Evolutionary conservation across 805 yeast species (phyloP).

Genomic region (Sugiyamaella valdiviana): DNA sequence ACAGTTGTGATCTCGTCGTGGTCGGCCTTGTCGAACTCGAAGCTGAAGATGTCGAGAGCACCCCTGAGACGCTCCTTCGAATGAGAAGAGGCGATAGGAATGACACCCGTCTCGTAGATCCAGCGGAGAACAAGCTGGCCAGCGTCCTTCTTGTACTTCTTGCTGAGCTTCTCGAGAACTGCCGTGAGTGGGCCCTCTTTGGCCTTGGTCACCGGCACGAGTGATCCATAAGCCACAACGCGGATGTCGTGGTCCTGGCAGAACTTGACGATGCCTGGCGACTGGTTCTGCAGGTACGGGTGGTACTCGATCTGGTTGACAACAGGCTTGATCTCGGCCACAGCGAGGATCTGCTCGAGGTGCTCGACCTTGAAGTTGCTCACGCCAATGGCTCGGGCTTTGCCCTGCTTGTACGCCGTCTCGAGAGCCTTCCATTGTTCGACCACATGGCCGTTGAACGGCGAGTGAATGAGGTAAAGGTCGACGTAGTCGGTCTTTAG

Average conservation of each 20-base stretch:
- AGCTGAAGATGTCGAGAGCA: conserved; percentile 49
- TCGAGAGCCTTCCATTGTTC: conserved; percentile 50
- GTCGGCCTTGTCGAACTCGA: conserved; percentile 42
- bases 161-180: conserved; percentile 49
- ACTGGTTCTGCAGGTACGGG: conserved; percentile 46
- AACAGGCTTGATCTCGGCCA: conserved; percentile 45
- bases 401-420: conserved; percentile 37
- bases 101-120: conserved; percentile 64
- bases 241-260: conserved; percentile 42
- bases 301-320: conserved; percentile 61
- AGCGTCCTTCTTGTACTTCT: conserved; percentile 41
- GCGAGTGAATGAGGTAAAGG: conserved; percentile 55
- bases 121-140: conserved; percentile 43
- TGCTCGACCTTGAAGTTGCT: conserved; percentile 63
- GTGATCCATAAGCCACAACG: conserved; percentile 62
- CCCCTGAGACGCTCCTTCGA: conserved; percentile 43
- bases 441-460: conserved; percentile 30
- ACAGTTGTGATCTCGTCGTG: conserved; percentile 27
- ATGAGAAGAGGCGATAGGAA: conserved; percentile 62
- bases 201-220: conserved; percentile 55
- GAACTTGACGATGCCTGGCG: conserved; percentile 40
- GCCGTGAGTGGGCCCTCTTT: conserved; percentile 42
- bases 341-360: conserved; percentile 52
- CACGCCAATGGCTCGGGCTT: conserved; percentile 67
- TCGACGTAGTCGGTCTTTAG: conserved; percentile 48